Conservation (phyloP, 2,329 filamentous ascomycete species). For the Cercospora sp. region DNA sequence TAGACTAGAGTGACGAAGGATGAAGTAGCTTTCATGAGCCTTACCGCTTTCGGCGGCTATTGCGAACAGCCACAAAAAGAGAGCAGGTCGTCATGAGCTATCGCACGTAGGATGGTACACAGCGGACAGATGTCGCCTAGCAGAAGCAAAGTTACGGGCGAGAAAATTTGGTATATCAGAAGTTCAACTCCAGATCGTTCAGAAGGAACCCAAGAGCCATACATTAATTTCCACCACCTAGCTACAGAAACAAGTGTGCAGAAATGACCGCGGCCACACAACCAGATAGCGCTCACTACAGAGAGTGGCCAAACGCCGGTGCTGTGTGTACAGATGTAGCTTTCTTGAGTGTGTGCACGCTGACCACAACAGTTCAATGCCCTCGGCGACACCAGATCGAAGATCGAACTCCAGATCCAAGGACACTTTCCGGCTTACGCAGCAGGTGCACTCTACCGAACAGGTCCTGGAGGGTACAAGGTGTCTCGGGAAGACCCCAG, state of each 20-base stretch:
- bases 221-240: not conserved
- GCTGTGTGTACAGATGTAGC: not conserved
- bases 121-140: not conserved
- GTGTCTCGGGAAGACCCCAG: conserved; percentile 56
- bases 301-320: not conserved
- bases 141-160: not conserved
- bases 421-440: conserved; percentile 71
- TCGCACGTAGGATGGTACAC: not conserved
- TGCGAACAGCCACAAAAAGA: not conserved
- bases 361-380: conserved; percentile 11
- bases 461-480: conserved; percentile 67
- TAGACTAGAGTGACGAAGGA: not conserved
- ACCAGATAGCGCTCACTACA: not conserved
- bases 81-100: not conserved
- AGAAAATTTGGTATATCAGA: not conserved
- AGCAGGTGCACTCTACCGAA: conserved; percentile 71
- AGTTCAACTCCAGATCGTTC: not conserved
- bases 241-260: not conserved
- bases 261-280: not conserved
- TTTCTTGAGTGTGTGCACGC: not conserved
- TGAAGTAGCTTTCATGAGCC: not conserved
- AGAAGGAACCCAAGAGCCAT: not conserved
- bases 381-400: not conserved
- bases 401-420: conserved; percentile 59
- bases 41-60: not conserved